Evolutionary conservation across 495 filamentous ascomycete species (phyloP).

Genomic region (Penicillium tannophilum): DNA sequence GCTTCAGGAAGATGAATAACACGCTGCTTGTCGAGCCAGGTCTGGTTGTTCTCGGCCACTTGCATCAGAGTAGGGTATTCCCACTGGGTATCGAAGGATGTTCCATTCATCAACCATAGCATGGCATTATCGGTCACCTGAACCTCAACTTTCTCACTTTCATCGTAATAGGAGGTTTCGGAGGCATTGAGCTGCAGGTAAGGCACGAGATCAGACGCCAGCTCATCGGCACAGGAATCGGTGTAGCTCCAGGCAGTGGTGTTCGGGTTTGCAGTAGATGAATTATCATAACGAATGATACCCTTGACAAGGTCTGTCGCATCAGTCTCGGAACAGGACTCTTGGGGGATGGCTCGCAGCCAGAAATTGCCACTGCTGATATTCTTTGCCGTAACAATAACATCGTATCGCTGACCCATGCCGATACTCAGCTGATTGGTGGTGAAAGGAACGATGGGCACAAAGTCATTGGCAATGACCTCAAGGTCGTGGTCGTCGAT

Average conservation of each 20-base stretch:
- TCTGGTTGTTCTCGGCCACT: slow-evolving; percentile 12
- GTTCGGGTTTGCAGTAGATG: slow-evolving; percentile 20
- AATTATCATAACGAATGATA: slow-evolving; percentile 42
- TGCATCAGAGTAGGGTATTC: slow-evolving; percentile 22
- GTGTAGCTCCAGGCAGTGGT: slow-evolving; percentile 16
- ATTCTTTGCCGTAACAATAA: slow-evolving; percentile 60
- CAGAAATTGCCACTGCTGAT: slow-evolving; percentile 56
- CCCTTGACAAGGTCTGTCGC: slow-evolving; percentile 53
- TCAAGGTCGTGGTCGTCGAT: slow-evolving; percentile 51
- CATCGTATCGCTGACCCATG: slow-evolving; percentile 66
- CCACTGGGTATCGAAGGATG: slow-evolving; percentile 20
- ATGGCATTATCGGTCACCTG: slow-evolving; percentile 19
- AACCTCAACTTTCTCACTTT: slow-evolving; percentile 16
- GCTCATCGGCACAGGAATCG: slow-evolving; percentile 28
- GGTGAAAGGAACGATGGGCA: slow-evolving; percentile 50
- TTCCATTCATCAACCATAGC: slow-evolving; percentile 20
- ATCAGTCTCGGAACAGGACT: slow-evolving; percentile 44
- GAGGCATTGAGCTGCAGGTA: slow-evolving; percentile 28
- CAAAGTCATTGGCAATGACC: slow-evolving; percentile 52
- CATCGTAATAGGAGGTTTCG: slow-evolving; percentile 1
- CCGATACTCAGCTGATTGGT: slow-evolving; percentile 30
- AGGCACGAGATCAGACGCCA: slow-evolving; percentile 13
- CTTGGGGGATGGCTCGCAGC: slow-evolving; percentile 62
- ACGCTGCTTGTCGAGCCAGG: slow-evolving; percentile 10
- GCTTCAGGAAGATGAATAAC: slow-evolving; percentile 55